Base-by-base conservation (phyloP, 2,329 filamentous ascomycete genomes). In the Xylaria sp. region DNA sequence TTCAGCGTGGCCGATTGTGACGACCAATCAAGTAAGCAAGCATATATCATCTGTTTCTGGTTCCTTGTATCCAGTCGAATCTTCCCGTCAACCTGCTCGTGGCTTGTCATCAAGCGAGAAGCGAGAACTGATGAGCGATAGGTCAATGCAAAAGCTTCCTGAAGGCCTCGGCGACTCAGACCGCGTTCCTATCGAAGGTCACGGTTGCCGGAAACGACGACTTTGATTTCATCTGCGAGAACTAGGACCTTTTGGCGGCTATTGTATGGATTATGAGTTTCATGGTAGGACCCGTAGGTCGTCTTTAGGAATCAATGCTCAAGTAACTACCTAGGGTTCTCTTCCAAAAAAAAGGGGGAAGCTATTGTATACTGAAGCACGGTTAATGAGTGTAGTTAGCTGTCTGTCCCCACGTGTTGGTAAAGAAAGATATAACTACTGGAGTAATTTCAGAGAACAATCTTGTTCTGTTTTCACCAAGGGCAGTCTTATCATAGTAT, bases 1-100 rank as follows among this genome's bases (percentile, higher is more conserved):
- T 81, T 85, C 62, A 68, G 72, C 6, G 84, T 86, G 0, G 67
- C 74, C 38, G 81, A 84, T 33, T 87, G 84, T 65, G 83, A 86
- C 63, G 71, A 77, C 17, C 84, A 86, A 71, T 79, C 78, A 44
- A 75, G 84, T 86, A 56, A 76, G 83, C 78, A 23, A 17, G 42
- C 48, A 65, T 53, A 46, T n/a, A 40, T 44, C 26, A 20, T 11
- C 4, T 38, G 56, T n/a, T 36, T 28, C 6, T 53, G 5, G 40
- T 54, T 23, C 31, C 26, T 26, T 38, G 36, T 38, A 13, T 38
- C 10, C 11, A 3, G 36, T 11, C 36, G 36, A 38, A 13, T 38
- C 2, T 13, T 38, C 10, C 36, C 10, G 33, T 10, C 2, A 11
- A 11, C 33, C 9, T 36, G 33, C 36, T 13, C 36, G 10, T 38